Evolutionary conservation across 352 stramenopile genomes (phyloP).

Genomic region (Pythium oligandrum): DNA sequence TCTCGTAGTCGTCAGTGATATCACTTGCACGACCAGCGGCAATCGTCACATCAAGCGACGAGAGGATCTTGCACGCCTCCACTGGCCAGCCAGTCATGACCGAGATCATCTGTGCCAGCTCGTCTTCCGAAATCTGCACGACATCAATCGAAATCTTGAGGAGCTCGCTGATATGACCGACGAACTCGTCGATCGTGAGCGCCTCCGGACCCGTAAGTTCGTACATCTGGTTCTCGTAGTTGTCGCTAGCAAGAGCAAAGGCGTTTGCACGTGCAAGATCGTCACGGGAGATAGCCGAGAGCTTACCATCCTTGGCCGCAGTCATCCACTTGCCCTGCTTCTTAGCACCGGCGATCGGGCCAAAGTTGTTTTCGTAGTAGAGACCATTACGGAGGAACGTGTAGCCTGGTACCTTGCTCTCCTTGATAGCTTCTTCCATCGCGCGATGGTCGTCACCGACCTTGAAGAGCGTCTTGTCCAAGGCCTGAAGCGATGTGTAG

Average conservation of each 20-base stretch:
- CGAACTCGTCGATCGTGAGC: constrained; percentile 6
- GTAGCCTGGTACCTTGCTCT: not conserved
- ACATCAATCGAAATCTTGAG: not conserved
- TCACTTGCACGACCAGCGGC: constrained; percentile 1
- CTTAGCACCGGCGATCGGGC: not conserved
- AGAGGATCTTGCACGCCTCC: constrained; percentile 5
- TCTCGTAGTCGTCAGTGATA: constrained; percentile 11
- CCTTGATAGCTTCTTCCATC: too few relatives aligned
- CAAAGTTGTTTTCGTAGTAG: constrained; percentile 11
- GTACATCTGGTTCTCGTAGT: not conserved
- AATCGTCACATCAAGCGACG: constrained; percentile 17
- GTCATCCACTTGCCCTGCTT: not conserved
- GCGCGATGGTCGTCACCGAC: too few relatives aligned
- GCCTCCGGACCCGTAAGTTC: not conserved
- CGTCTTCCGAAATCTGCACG: constrained; percentile 4
- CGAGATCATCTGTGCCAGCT: not conserved
- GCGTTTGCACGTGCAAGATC: constrained; percentile 1
- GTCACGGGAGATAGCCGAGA: constrained; percentile 2
- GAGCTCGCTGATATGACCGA: not conserved
- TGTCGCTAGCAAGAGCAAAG: not conserved
- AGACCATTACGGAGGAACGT: constrained; percentile 8
- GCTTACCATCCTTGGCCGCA: not conserved
- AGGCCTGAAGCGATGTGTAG: not conserved
- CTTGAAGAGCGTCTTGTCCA: not conserved
- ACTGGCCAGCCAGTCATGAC: not conserved